A percentile compares a stretch with the other conserved stretches of the same genome.
phyloP scores from a whole-genome alignment of 202 grass and related monocot genomes.

The Saccharum hybrid region DNA sequence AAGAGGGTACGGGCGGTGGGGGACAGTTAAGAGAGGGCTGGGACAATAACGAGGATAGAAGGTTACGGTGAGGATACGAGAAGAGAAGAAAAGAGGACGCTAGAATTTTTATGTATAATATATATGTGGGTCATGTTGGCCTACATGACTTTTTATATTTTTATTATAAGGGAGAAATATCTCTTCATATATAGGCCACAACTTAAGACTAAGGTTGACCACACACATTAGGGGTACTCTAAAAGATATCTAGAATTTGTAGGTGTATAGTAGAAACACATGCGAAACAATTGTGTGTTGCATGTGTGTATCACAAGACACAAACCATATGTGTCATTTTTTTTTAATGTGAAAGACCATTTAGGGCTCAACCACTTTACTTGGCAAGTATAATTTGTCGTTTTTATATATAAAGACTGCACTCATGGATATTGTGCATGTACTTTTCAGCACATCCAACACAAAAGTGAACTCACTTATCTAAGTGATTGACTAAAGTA shows the following conservation, averaged over 20 bases:
- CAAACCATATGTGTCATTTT: too few species aligned
- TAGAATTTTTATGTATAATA: too few species aligned
- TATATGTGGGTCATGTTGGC: too few species aligned
- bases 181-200: not conserved
- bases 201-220: not conserved
- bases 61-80: too few species aligned
- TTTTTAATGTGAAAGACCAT: not conserved
- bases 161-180: not conserved
- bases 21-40: too few species aligned
- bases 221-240: too few species aligned
- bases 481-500: not conserved
- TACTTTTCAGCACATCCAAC: not conserved
- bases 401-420: not conserved
- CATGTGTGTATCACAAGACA: not conserved
- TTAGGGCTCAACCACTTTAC: not conserved
- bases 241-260: too few species aligned
- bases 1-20: too few species aligned
- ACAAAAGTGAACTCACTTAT: not conserved
- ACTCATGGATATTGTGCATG: fast-evolving
- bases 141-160: too few species aligned
- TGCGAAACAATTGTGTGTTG: too few species aligned
- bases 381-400: not conserved
- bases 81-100: not conserved
- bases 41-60: too few species aligned
- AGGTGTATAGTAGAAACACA: too few species aligned